phyloP scores from a whole-genome alignment of 2,329 filamentous ascomycete genomes.

The Aspergillus ruber region DNA sequence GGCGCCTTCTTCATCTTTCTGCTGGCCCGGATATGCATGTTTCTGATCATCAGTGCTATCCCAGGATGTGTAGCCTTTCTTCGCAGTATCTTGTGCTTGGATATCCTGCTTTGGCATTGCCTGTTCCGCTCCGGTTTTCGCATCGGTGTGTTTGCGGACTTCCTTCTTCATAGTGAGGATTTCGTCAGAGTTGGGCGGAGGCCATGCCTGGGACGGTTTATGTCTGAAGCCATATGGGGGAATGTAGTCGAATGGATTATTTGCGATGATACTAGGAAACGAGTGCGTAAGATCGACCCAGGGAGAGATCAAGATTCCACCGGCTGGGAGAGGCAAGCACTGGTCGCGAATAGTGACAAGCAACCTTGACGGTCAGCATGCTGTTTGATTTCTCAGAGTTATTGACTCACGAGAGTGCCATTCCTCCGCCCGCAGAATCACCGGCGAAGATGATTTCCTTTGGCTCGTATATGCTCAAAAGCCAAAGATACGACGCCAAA shows the following conservation, averaged over 20 bases:
- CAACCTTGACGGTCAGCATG: slow-evolving; percentile 41
- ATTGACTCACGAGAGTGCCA: slow-evolving; percentile 59
- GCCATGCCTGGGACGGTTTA: slow-evolving; percentile 85
- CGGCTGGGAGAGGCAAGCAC: slow-evolving; percentile 76
- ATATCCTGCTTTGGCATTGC: slow-evolving; percentile 11
- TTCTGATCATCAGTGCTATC: slow-evolving; percentile 7
- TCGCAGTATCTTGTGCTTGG: slow-evolving; percentile 25
- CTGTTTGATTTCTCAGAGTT: not conserved
- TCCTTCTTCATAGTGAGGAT: slow-evolving; percentile 44
- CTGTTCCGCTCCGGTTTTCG: slow-evolving; percentile 15
- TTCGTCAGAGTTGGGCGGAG: slow-evolving; percentile 77
- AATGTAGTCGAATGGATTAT: slow-evolving; percentile 77
- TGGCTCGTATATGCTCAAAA: slow-evolving; percentile 69
- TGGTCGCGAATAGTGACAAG: slow-evolving; percentile 76
- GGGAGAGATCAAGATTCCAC: slow-evolving; percentile 82
- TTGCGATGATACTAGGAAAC: slow-evolving; percentile 76
- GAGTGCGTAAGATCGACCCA: slow-evolving; percentile 96
- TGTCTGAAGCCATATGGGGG: slow-evolving; percentile 83
- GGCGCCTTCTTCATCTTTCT: slow-evolving; percentile 11
- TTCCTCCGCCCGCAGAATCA: slow-evolving; percentile 88
- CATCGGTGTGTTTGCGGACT: slow-evolving; percentile 40
- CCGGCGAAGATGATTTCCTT: slow-evolving; percentile 80
- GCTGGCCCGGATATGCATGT: slow-evolving; percentile 18
- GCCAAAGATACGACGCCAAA: slow-evolving; percentile 76
- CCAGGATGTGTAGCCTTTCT: slow-evolving; percentile 22